Base-by-base conservation (phyloP, 805 yeast species). In the Candida michaelii region DNA sequence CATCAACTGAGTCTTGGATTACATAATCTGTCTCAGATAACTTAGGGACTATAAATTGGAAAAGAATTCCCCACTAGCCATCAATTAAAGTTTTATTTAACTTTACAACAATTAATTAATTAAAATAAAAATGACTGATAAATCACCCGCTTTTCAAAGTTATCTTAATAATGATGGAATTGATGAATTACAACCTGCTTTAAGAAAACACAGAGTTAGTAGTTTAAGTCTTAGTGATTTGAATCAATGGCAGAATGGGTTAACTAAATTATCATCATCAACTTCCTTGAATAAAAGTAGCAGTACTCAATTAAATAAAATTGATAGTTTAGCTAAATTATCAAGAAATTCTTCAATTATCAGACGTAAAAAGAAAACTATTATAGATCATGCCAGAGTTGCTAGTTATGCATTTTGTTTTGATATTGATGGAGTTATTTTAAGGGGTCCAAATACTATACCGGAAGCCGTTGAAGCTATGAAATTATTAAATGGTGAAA, bases 401-500 rank as follows among this genome's bases (percentile, higher is more conserved):
- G 89, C 90, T 1, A 80, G 86, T 2, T 85, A 85, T 57, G 96
- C 96, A 2, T 89, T 89, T 69, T 93, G 95, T 30, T 89, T 89
- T 61, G 96, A 89, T 65, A 89, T 89, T 43, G 97, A 89, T 59
- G 97, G 97, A 33, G 97, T 89, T 36, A 79, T 89, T 35, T 81
- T 89, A 49, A 75, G 86, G 46, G 96, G 96, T 12, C 90, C 93
- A 1, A 79, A 83, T 40, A 84, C 91, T 5, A 83, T 89, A 36
- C 90, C 93, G 0, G 83, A 85, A 55, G 95, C 95, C 1, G 76
- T 73, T 12, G 76, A 80, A 48, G 95, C 96, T 5, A 65, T 89
- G 51, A 73, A 74, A 48, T 59, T 85, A 69, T 73, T 89, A 48
- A 82, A 86, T 52, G 95, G 95, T 44, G 80, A 80, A 30, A 89